These are phyloP conservation scores for Panicum virgatum DNA, from an alignment of 202 grass and related monocot genomes.

Conservation along the genomic window DNA sequence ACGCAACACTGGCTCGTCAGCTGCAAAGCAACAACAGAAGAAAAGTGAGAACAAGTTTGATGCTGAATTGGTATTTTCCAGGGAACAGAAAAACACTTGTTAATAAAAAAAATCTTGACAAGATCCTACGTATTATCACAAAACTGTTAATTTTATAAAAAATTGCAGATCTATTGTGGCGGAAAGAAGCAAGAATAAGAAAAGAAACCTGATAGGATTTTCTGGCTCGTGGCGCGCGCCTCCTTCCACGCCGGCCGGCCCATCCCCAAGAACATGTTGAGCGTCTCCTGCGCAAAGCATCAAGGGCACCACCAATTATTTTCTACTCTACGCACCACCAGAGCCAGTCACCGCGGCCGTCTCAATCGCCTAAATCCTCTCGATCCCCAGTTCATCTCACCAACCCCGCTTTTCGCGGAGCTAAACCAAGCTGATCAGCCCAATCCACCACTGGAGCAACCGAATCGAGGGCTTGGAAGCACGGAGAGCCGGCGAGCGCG, in stretches of 20 bases:
- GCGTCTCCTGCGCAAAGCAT: constrained; percentile 59
- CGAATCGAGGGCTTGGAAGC: constrained; percentile 54
- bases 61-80: too few species aligned
- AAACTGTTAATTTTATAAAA: too few species aligned
- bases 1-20: too few species aligned
- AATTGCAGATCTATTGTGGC: too few species aligned
- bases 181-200: too few species aligned
- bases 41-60: too few species aligned
- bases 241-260: constrained; percentile 88
- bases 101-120: too few species aligned
- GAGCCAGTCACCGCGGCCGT: neutral
- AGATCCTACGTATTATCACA: too few species aligned
- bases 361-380: neutral
- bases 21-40: too few species aligned
- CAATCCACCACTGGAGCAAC: neutral
- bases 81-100: too few species aligned
- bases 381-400: neutral
- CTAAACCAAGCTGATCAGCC: neutral
- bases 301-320: neutral
- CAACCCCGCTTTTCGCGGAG: neutral
- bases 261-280: constrained; percentile 91
- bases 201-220: too few species aligned
- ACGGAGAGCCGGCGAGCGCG: constrained; percentile 56
- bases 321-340: neutral
- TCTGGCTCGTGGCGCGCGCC: constrained; percentile 85